Evolutionary conservation across 116 monocot species (phyloP), one percentile per base, ranked within the genome.

Genomic region (Papilionanthe hybrid): DNA sequence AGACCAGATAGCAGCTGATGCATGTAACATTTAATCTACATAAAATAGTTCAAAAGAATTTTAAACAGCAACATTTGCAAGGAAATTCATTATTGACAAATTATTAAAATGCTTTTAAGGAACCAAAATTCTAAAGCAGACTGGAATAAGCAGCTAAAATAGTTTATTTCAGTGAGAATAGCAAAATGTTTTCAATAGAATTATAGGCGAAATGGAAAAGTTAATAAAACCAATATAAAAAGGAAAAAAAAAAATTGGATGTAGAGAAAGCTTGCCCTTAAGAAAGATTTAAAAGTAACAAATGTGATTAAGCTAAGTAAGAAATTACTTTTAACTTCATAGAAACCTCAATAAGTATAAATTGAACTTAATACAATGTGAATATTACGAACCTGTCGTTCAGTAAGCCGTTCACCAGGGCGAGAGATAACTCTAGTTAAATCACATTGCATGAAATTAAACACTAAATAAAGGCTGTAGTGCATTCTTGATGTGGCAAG

Each of bases 401-500:
- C 89, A 44, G 84, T 84, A 15, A 89, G 89, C 10, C 80, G 84
- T 20, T 8, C 42, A 72, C 60, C 81, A 72, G 82, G 57, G 13
- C 81, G 80, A 42, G 80, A 82, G 42, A 89, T 78, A 60, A 89
- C 47, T 69, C 84, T 80, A 55, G 84, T 45, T 49, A 89, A 81
- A 78, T 89, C 89, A 47, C 84, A 79, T 44, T 76, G 80, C 89
- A 89, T 89, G 58, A 78, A 89, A 32, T 89, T 84, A 77, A 89
- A 89, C 55, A 89, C 89, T 72, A 89, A 72, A 78, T 89, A 89
- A 50, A 89, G 55, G 79, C 89, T 89, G 67, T 81, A 83, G 42
- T 89, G 86, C 89, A 89, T 86, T 77, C 89, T 79, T 28, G 89
- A 89, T 17, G 84, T 89, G 1, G 89, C 89, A 66, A 89, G 80